Evolutionary conservation across 1,284 basidiomycete genomes (phyloP), one percentile per base, ranked within the genome.

Genomic region (Lignosus rhinocerotis): DNA sequence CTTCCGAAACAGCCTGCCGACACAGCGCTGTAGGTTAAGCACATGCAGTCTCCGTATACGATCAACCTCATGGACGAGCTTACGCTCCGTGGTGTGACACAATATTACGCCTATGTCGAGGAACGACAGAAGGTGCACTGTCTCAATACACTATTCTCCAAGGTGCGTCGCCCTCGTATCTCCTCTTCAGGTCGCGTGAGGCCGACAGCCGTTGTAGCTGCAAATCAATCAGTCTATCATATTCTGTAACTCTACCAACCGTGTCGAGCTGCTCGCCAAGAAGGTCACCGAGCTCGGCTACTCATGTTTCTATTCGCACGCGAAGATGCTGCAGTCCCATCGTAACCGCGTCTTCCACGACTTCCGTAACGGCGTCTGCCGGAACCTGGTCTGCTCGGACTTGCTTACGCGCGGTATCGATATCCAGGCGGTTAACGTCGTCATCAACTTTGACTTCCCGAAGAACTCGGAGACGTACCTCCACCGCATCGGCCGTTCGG

Each of bases 141-240:
- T 77, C 81, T 97, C 65, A 97, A 97, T 81, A 97, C 95, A 56
- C 86, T 97, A 67, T 97, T 97, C 82, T 95, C 93, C 65, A 96
- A 96, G 83, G 92, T 92, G 62, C 51, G 78, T 65, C 14, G 14
- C 6, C 34, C 14, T 6, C 41, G 42, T 44, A 6, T 25, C 60
- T 38, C 16, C 16, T 38, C 51, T 30, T 45, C 39, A n/a, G 43
- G 46, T 44, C 21, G 42, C 44, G 70, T 71, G 34, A 46, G 46
- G 43, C 33, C 49, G 34, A 52, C 30, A 19, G 21, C 36, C 2
- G 5, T 38, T 56, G n/a, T 72, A 96, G 92, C 87, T 98, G 53
- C 96, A 98, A 92, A 98, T 98, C 83, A 98, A 98, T 78, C 96
- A 98, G 80, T 97, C 95, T 59, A 98, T 98, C 79, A 98, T 98